phyloP scores from a whole-genome alignment of 2,329 filamentous ascomycete genomes.

The Ambrosiella beaveri region DNA sequence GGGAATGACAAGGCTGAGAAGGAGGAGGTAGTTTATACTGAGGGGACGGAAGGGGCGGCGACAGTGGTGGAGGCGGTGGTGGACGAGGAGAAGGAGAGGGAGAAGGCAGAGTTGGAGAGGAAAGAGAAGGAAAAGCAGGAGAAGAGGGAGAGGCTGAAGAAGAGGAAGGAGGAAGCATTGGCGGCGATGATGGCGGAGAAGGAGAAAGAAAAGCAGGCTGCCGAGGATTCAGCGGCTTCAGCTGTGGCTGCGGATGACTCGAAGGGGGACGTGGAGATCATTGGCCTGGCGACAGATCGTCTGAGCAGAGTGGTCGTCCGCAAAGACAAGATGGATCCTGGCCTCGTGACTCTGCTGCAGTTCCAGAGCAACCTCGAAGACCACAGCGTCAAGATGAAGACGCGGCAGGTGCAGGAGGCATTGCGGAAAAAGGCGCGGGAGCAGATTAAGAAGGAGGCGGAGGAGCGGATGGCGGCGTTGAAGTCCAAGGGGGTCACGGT shows the following conservation, averaged over 20 bases:
- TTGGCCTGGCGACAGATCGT: slow-evolving; percentile 25
- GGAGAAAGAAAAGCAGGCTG: not conserved
- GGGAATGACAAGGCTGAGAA: slow-evolving; percentile 21
- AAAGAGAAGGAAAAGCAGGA: not conserved
- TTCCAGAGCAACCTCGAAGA: slow-evolving; percentile 15
- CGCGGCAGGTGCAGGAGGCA: slow-evolving; percentile 43
- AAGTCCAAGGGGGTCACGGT: slow-evolving; percentile 64
- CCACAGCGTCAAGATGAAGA: slow-evolving; percentile 22
- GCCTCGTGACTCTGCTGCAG: slow-evolving; percentile 41
- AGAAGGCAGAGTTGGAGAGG: not conserved
- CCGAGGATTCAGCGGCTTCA: slow-evolving; percentile 16
- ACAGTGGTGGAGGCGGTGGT: not conserved
- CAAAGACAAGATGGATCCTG: slow-evolving; percentile 21
- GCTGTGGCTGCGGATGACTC: slow-evolving; percentile 16
- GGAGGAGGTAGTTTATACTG: slow-evolving; percentile 17
- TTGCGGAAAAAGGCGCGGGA: slow-evolving; percentile 57
- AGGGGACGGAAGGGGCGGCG: slow-evolving; percentile 16
- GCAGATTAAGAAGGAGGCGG: slow-evolving; percentile 63
- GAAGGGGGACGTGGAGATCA: slow-evolving; percentile 44
- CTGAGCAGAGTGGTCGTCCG: slow-evolving; percentile 16
- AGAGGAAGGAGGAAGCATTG: slow-evolving; percentile 1
- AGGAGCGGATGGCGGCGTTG: slow-evolving; percentile 59
- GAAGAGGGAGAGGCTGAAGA: not conserved
- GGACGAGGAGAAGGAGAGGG: not conserved
- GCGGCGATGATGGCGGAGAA: not conserved